A percentile compares a stretch with the other conserved stretches of the same genome.
phyloP scores from a whole-genome alignment of 1,284 basidiomycete genomes.

The Trichosporon coremiiforme region DNA sequence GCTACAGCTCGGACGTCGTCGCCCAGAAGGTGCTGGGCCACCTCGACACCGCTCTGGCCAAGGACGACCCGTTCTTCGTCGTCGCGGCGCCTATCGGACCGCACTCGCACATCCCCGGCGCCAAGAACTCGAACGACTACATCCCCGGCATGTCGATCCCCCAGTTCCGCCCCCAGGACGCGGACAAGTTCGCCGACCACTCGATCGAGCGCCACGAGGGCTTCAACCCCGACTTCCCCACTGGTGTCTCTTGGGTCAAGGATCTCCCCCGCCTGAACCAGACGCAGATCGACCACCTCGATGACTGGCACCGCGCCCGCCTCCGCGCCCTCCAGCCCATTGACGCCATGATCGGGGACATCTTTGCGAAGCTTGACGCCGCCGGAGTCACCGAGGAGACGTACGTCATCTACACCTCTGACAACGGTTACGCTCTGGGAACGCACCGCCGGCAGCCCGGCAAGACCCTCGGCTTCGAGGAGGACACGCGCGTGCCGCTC shows the following conservation, averaged over 20 bases:
- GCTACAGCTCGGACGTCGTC: slow-evolving; percentile 46
- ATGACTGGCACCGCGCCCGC: slow-evolving; percentile 48
- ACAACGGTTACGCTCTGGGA: slow-evolving; percentile 50
- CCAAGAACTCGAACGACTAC: neutral
- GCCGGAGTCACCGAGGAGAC: slow-evolving; percentile 47
- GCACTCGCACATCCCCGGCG: slow-evolving; percentile 7
- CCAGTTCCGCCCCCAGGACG: slow-evolving; percentile 36
- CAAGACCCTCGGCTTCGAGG: slow-evolving; percentile 49
- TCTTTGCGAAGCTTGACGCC: slow-evolving; percentile 40
- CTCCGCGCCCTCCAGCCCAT: slow-evolving; percentile 43
- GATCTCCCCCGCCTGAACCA: slow-evolving; percentile 41
- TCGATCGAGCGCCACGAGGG: slow-evolving; percentile 31
- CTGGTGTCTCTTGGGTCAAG: slow-evolving; percentile 46
- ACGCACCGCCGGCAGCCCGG: slow-evolving; percentile 48
- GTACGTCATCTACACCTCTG: slow-evolving; percentile 47
- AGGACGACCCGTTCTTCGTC: slow-evolving; percentile 39
- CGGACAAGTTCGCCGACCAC: slow-evolving; percentile 36
- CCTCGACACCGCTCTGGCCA: slow-evolving; percentile 17
- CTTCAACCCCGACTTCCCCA: slow-evolving; percentile 41
- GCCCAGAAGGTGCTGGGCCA: slow-evolving; percentile 37
- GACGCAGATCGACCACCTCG: slow-evolving; percentile 46
- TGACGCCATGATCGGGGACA: slow-evolving; percentile 47
- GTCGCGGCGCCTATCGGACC: slow-evolving; percentile 23
- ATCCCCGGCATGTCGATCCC: slow-evolving; percentile 29
- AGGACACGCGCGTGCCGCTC: slow-evolving; percentile 47